Percentiles rank a stretch among this genome's conserved stretches.
Conservation (phyloP, 2,329 filamentous ascomycete species). For the Botrytis sinoallii region DNA sequence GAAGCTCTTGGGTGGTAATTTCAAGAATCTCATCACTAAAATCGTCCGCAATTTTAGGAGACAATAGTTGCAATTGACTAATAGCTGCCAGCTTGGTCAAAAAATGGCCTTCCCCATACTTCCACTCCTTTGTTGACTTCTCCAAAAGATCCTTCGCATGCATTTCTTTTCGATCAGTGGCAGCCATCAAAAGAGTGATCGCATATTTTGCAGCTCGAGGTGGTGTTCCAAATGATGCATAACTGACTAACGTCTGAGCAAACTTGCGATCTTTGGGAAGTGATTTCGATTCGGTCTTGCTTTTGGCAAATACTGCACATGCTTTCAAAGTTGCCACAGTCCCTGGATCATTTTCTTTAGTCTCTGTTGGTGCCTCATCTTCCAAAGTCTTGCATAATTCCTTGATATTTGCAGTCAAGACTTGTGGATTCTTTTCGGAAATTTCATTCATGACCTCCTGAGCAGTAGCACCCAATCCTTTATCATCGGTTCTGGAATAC, state of each 20-base stretch:
- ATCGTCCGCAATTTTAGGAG: slow-evolving; percentile 69
- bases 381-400: slow-evolving; percentile 86
- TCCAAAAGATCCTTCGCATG: slow-evolving; percentile 80
- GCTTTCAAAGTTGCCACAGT: slow-evolving; percentile 92
- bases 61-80: slow-evolving; percentile 72
- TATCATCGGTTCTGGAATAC: slow-evolving; percentile 78
- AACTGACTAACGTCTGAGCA: slow-evolving; percentile 74
- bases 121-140: slow-evolving; percentile 70
- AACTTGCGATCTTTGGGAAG: slow-evolving; percentile 80
- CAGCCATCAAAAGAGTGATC: slow-evolving; percentile 79
- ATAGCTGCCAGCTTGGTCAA: slow-evolving; percentile 70
- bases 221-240: slow-evolving; percentile 78
- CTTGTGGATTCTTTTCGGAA: slow-evolving; percentile 80
- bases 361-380: slow-evolving; percentile 71
- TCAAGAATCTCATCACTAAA: slow-evolving; percentile 74
- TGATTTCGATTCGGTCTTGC: slow-evolving; percentile 72
- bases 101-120: slow-evolving; percentile 70
- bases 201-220: slow-evolving; percentile 89
- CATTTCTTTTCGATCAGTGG: slow-evolving; percentile 72
- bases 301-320: slow-evolving; percentile 85
- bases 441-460: slow-evolving; percentile 92
- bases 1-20: slow-evolving; percentile 70
- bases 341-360: slow-evolving; percentile 63
- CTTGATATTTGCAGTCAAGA: slow-evolving; percentile 89
- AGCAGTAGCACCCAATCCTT: slow-evolving; percentile 71